Base-by-base conservation (phyloP, 148 eudicot genomes). In the Nyssa sinensis region DNA sequence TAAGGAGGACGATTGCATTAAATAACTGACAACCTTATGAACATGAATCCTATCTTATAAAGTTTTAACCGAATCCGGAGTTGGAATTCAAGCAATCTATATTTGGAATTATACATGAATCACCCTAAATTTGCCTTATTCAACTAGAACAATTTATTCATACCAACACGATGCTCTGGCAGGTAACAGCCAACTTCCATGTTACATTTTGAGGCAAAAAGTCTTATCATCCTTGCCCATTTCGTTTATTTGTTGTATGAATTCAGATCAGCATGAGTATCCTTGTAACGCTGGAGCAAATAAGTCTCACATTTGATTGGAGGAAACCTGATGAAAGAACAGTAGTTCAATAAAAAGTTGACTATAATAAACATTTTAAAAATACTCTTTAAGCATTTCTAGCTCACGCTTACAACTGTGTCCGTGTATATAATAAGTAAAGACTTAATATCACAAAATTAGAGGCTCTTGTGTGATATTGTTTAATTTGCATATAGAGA, bases 211-310 rank as follows among this genome's bases (percentile, higher is more conserved):
- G 21, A 57, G 23, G 2, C 23, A 29, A 60, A 32, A 70, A 59
- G 58, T 32, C 32, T n/a, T 47, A 69, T 1, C 14, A 5, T 1
- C 3, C 58, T 53, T 19, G 21, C 59, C 59, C 5, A 1, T 31
- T 16, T 2, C 55, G 8, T 57, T 57, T 16, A 59, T 8, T 80
- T 61, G 27, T 84, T 77, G 85, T 92, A 90, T 29, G 83, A 72
- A 62, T 63, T 75, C 10, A 84, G 81, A 37, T 87, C 86, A 8
- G 86, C 86, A 51, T 94, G 98, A 7, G 97, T 92, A 31, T 94
- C 98, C 41, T 80, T 74, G 80, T 94, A 94, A 30, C 93, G 84
- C 74, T 92, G 91, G 78, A 88, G 86, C 83, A 94, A 75, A 72
- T 94, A 90, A 34, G 83, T 79, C 60, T 66, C 82, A 68, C 88